phyloP scores from a whole-genome alignment of 768 basidiomycete species.

The Pleurotus citrinopileatus region DNA sequence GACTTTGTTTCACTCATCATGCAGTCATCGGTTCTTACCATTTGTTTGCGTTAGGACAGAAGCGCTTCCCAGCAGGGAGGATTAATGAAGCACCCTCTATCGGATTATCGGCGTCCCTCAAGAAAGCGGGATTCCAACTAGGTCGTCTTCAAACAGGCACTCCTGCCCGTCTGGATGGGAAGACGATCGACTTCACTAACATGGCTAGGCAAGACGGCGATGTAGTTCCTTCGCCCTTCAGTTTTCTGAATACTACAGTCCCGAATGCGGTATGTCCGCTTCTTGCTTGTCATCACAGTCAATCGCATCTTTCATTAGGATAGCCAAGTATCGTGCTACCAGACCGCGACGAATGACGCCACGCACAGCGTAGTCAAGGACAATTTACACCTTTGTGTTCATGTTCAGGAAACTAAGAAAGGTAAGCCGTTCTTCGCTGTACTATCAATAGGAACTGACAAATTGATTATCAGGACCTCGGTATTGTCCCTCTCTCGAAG shows the following conservation, averaged over 20 bases:
- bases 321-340: constrained; percentile 71
- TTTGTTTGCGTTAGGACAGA: constrained; percentile 43
- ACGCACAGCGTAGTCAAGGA: constrained; percentile 78
- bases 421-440: constrained; percentile 37
- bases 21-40: background rate
- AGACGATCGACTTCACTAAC: constrained; percentile 65
- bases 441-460: background rate
- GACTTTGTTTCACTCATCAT: background rate
- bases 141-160: constrained; percentile 86
- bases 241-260: constrained; percentile 65
- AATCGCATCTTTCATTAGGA: background rate
- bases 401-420: constrained; percentile 88
- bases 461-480: constrained; percentile 61
- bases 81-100: constrained; percentile 68
- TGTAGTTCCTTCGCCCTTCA: constrained; percentile 63
- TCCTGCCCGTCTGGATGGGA: constrained; percentile 72
- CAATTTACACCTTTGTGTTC: constrained; percentile 75
- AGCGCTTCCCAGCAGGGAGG: constrained; percentile 75
- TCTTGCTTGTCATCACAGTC: background rate
- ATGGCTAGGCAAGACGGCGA: constrained; percentile 71
- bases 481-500: constrained; percentile 89
- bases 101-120: constrained; percentile 76
- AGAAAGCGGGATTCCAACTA: constrained; percentile 73
- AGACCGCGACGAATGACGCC: constrained; percentile 65
- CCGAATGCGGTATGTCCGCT: constrained; percentile 57